Evolutionary conservation across 768 basidiomycete species (phyloP).

Genomic region (Boletus reticulatus): DNA sequence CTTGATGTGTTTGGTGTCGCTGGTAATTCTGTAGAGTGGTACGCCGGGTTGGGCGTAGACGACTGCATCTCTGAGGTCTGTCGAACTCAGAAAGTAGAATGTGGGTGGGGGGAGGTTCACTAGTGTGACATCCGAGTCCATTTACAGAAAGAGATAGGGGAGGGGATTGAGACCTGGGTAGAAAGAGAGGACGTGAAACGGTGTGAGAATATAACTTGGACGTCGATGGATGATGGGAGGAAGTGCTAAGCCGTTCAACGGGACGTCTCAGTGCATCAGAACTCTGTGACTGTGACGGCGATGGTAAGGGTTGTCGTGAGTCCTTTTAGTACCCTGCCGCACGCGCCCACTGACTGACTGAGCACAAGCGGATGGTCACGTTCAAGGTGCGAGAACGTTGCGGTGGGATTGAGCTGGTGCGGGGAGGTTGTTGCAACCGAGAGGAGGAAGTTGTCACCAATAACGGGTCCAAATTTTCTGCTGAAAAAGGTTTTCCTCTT

Average conservation of each 20-base stretch:
- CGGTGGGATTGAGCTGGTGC: not conserved
- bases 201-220: too few relatives aligned
- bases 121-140: constrained; percentile 30
- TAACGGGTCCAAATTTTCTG: not conserved
- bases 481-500: not conserved
- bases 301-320: not conserved
- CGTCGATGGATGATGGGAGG: not conserved
- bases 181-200: not conserved
- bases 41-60: constrained; percentile 16
- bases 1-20: constrained; percentile 16
- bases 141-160: not conserved
- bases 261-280: constrained; percentile 2
- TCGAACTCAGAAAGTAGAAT: constrained; percentile 25
- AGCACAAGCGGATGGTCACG: not conserved
- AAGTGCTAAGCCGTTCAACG: not conserved
- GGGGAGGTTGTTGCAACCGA: too few relatives aligned
- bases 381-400: not conserved
- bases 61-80: constrained; percentile 14
- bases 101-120: constrained; percentile 26
- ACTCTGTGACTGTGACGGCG: not conserved
- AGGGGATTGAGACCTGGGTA: too few relatives aligned
- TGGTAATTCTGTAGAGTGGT: constrained; percentile 28
- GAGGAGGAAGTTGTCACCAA: not conserved
- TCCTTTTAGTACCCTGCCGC: not conserved
- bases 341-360: not conserved